Conservation (phyloP, 345 rosid genomes). For the Anacardium occidentale region DNA sequence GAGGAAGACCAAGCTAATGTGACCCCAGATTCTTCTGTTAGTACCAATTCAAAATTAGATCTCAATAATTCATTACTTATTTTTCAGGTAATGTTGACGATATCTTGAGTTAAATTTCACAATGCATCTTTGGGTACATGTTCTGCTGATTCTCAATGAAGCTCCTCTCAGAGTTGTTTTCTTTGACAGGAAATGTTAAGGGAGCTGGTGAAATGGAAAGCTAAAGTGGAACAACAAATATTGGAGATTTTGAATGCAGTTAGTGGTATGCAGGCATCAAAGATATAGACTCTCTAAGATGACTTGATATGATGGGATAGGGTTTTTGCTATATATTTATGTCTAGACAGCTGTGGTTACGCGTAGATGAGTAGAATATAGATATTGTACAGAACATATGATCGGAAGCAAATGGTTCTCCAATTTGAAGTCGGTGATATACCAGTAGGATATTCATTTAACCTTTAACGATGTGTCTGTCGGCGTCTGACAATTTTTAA, state of each 20-base stretch:
- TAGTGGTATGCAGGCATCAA: conserved; percentile 47
- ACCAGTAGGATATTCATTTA: conserved; percentile 17
- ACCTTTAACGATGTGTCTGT: conserved; percentile 18
- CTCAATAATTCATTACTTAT: conserved; percentile 41
- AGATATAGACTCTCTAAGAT: conserved; percentile 27
- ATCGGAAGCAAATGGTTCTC: conserved; percentile 18
- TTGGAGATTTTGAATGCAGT: conserved; percentile 54
- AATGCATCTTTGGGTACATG: background rate
- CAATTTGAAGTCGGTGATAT: background rate
- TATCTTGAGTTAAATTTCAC: background rate
- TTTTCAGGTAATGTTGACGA: conserved; percentile 55
- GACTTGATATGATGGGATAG: conserved; percentile 21
- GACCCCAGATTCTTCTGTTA: conserved; percentile 67
- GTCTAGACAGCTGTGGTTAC: conserved; percentile 9
- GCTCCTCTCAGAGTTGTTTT: background rate
- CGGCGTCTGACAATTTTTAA: background rate
- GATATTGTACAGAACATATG: conserved; percentile 40
- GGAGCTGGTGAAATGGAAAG: conserved; percentile 77
- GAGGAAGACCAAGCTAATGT: conserved; percentile 52
- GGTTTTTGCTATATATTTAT: background rate
- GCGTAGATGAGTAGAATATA: conserved; percentile 23
- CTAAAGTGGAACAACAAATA: conserved; percentile 74
- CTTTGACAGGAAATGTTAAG: conserved; percentile 60
- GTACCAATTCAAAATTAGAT: conserved; percentile 52
- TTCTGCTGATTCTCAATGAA: conserved; percentile 4